Base-by-base conservation (phyloP, 2,329 filamentous ascomycete genomes). In the Hymenoscyphus scutula region DNA sequence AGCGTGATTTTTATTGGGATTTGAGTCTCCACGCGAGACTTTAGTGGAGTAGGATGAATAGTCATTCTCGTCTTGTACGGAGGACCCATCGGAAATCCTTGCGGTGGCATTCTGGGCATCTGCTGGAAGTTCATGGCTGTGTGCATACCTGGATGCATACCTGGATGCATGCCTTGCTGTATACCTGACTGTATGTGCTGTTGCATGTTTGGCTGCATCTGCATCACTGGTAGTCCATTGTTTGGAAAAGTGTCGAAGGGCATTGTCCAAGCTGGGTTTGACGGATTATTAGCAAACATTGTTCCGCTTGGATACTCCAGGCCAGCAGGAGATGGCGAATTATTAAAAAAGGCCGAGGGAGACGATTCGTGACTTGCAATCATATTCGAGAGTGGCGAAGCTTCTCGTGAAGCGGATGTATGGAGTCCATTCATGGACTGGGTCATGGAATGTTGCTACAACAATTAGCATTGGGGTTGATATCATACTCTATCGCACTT, bases 1-100 rank as follows among this genome's bases (percentile, higher is more conserved):
- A 98, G 77, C 0, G 88, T 89, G 76, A 98, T 82, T 71, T 89
- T 89, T 69, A 97, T 91, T 8, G 90, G 91, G 69, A 98, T 97
- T 74, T 98, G 95, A 0, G 95, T 98, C 78, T 99, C 95, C 19
- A 98, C 95, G 25, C 95, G 88, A 17, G 93, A 97, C 76, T 97
- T 98, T 62, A 85, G 74, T 5, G 89, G 89, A 3, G 86, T 90
- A 5, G 87, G 85, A 65, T 88, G 82, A 53, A 91, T 84, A 13
- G 82, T 83, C 45, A 91, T 75, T 58, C 76, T 69, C 25, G 79
- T 78, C 38, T 77, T 74, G 56, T 72, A 69, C 38, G 62, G 64
- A 45, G 56, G 63, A 11, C 64, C 64, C 62, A 70, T 66, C 10
- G 64, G 67, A 60, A 70, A 68, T n/a, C 56, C 57, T 59, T 64